phyloP scores from a whole-genome alignment of 192 early-diverging fungal genomes.

The Entomortierella chlamydospora region DNA sequence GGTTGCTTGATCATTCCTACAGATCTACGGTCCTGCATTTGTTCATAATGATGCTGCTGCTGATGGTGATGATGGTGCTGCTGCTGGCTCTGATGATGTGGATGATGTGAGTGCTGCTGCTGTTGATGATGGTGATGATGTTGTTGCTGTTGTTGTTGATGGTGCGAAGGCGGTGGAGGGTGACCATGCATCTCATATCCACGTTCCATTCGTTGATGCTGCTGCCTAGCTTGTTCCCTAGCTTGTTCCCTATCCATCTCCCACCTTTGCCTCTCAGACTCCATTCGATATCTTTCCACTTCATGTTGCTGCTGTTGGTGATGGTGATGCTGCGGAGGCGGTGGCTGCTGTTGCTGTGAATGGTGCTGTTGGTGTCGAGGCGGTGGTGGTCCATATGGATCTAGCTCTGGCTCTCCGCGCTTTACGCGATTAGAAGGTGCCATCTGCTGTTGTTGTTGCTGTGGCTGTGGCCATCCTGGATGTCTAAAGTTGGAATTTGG shows the following conservation, averaged over 20 bases:
- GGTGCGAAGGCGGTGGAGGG: neutral
- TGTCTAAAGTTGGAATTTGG: neutral
- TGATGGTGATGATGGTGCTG: neutral
- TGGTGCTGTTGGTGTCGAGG: neutral
- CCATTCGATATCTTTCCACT: neutral
- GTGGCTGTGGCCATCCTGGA: constrained; percentile 10
- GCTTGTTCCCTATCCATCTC: constrained; percentile 24
- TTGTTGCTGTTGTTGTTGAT: constrained; percentile 1
- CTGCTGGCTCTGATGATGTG: neutral
- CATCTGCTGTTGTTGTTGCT: constrained; percentile 11
- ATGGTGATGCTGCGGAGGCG: neutral
- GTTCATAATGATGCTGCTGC: constrained; percentile 5
- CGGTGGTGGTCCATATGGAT: constrained; percentile 2
- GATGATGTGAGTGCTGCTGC: constrained; percentile 10
- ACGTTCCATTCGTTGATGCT: constrained; percentile 2
- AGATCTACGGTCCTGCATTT: neutral
- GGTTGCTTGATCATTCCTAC: neutral
- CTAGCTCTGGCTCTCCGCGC: neutral
- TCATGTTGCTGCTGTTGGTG: constrained; percentile 10
- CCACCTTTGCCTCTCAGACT: constrained; percentile 17
- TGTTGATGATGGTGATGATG: neutral
- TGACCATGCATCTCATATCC: constrained; percentile 2
- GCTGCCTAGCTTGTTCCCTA: constrained; percentile 13
- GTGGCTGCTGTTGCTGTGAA: neutral
- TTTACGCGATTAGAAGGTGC: neutral